These are phyloP conservation scores for Phallus indusiatus DNA, from an alignment of 768 basidiomycete genomes.

Conservation along the genomic window DNA sequence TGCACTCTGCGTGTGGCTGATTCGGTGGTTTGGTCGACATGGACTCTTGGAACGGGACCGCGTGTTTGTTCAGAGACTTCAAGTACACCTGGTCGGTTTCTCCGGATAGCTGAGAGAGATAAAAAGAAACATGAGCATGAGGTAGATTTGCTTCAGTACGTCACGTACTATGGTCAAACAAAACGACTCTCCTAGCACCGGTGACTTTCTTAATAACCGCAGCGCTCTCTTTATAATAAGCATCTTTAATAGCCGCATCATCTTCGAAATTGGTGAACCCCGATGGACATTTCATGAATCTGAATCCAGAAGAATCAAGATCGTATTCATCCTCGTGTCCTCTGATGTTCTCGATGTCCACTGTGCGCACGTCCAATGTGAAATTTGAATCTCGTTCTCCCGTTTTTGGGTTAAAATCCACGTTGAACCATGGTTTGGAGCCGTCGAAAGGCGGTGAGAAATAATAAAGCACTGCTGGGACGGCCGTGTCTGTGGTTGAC, in stretches of 20 bases:
- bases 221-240: slow-evolving; percentile 32
- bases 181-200: slow-evolving; percentile 28
- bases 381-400: slow-evolving; percentile 32
- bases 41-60: slow-evolving; percentile 31
- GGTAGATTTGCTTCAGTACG: too few species aligned
- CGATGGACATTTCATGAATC: slow-evolving; percentile 23
- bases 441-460: slow-evolving; percentile 30
- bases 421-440: slow-evolving; percentile 28
- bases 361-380: slow-evolving; percentile 10
- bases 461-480: slow-evolving; percentile 21
- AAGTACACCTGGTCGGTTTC: slow-evolving; percentile 27
- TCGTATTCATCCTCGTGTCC: slow-evolving; percentile 23
- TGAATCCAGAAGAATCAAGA: slow-evolving; percentile 36
- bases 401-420: slow-evolving; percentile 25
- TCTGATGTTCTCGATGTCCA: slow-evolving; percentile 24
- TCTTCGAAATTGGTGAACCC: slow-evolving; percentile 20
- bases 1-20: slow-evolving; percentile 38
- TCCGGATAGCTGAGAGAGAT: slow-evolving; percentile 29
- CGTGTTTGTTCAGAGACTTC: slow-evolving; percentile 31
- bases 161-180: slow-evolving; percentile 34
- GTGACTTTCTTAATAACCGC: slow-evolving; percentile 30
- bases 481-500: background rate
- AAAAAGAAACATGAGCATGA: background rate
- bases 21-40: slow-evolving; percentile 43
- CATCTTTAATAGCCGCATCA: slow-evolving; percentile 25